phyloP scores from a whole-genome alignment of 1,284 basidiomycete species.

The Irpex sp. region DNA sequence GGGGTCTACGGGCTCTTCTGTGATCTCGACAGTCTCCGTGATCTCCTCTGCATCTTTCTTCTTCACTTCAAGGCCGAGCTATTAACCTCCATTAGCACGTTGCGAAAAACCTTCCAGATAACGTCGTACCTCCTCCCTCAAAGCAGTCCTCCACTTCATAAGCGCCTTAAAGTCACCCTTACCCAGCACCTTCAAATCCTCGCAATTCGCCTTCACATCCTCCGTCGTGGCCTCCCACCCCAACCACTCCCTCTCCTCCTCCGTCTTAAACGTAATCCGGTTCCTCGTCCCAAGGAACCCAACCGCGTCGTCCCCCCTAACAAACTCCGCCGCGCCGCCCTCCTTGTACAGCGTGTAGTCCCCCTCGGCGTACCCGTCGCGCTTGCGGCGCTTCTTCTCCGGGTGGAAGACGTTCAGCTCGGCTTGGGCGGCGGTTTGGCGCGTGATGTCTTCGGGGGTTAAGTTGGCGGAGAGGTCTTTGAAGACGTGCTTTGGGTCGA shows the following conservation, averaged over 20 bases:
- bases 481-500: constrained; percentile 98
- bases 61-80: constrained; percentile 84
- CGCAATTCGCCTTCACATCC: constrained; percentile 81
- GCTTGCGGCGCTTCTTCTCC: constrained; percentile 91
- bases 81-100: neutral
- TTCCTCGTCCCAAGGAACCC: constrained; percentile 81
- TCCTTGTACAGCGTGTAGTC: constrained; percentile 90
- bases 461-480: constrained; percentile 72
- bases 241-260: constrained; percentile 88
- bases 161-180: constrained; percentile 96
- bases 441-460: constrained; percentile 42
- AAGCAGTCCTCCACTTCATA: constrained; percentile 85
- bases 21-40: constrained; percentile 74
- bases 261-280: constrained; percentile 78
- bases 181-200: constrained; percentile 95
- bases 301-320: constrained; percentile 73
- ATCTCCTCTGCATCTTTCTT: constrained; percentile 67
- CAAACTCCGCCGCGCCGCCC: constrained; percentile 71
- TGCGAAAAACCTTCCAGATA: neutral
- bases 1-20: constrained; percentile 71
- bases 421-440: constrained; percentile 49
- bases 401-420: constrained; percentile 95
- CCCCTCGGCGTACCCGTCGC: constrained; percentile 96
- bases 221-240: constrained; percentile 68
- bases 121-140: constrained; percentile 75